Evolutionary conservation across 345 rosid species (phyloP), one percentile per base, ranked within the genome.

Genomic region (Camelina laxa): DNA sequence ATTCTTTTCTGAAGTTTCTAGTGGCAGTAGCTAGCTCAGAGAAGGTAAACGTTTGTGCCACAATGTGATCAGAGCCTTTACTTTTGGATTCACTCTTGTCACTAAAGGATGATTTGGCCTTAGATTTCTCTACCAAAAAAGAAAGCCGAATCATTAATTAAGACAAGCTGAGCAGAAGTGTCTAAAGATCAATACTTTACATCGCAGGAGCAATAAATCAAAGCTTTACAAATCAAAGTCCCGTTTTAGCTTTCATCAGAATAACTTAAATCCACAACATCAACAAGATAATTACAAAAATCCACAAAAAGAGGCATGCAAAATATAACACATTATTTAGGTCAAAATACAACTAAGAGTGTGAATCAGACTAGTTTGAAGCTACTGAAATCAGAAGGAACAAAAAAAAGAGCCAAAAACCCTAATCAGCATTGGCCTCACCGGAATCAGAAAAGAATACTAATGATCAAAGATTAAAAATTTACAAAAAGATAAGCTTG

Each of bases 21-120:
- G 98, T 88, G 44, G 96, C 92, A 36, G 81, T 47, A n/a, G 91
- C 96, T 77, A 90, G 75, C 79, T 90, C 95, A 7, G 82, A 84
- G 81, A 92, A 92, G n/a, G 88, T 70, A 70, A 92, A 88, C 2
- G 92, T 87, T 73, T 82, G 87, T 14, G 90, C 93, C 24, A 88
- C 87, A 60, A 86, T 87, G 79, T 80, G 75, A 60, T 80, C 85
- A 42, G 91, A 78, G 59, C 81, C 83, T 44, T 82, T 87, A 45
- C 65, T 80, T 76, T 77, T 84, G 6, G 89, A 79, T 53, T 68
- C 70, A 65, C 61, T 70, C 80, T 20, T 65, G 5, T 68, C 70
- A 65, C 61, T 72, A 79, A 44, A 74, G 1, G 76, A 82, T 15
- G 75, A 79, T 41, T 74, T 69, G 36, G 78, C 67, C 78, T 72